These are phyloP conservation scores for Monosporozyma siamensis DNA, from an alignment of 805 yeast genomes.

Conservation along the genomic window DNA sequence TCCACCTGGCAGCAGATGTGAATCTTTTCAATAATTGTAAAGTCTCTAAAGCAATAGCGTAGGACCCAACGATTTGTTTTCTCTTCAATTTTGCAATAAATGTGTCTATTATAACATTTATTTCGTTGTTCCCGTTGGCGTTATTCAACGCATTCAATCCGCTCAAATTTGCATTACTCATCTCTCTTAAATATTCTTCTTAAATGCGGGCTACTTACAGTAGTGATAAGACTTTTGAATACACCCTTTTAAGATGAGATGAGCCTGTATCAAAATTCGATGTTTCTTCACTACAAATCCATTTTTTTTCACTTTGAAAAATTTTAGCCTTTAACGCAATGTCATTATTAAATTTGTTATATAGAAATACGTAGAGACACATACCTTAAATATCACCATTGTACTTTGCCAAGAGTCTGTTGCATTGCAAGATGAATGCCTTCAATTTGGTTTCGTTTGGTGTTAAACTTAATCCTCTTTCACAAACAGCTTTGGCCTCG, in stretches of 20 bases:
- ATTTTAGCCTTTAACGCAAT: no score
- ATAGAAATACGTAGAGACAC: not conserved
- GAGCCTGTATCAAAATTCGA: no score
- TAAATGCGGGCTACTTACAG: no score
- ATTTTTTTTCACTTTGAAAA: no score
- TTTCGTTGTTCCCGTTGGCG: constrained; percentile 1
- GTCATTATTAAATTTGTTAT: no score
- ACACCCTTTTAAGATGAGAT: constrained; percentile 1
- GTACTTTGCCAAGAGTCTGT: constrained; percentile 22
- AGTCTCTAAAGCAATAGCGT: constrained; percentile 74
- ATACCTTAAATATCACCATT: constrained; percentile 22
- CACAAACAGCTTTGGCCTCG: constrained; percentile 56
- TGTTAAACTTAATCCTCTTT: constrained; percentile 61
- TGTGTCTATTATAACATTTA: constrained; percentile 20
- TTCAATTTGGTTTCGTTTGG: constrained; percentile 37
- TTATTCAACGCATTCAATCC: not conserved
- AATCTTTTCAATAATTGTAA: constrained; percentile 82
- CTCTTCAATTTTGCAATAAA: constrained; percentile 60
- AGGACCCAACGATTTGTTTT: constrained; percentile 75
- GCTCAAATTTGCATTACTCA: not conserved
- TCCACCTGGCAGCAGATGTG: constrained; percentile 85
- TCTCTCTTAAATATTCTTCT: no score
- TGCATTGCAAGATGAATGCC: constrained; percentile 20
- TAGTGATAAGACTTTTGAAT: no score
- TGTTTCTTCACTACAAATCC: no score